Base-by-base conservation (phyloP, 176 grass and related monocot species). In the Areca catechu region DNA sequence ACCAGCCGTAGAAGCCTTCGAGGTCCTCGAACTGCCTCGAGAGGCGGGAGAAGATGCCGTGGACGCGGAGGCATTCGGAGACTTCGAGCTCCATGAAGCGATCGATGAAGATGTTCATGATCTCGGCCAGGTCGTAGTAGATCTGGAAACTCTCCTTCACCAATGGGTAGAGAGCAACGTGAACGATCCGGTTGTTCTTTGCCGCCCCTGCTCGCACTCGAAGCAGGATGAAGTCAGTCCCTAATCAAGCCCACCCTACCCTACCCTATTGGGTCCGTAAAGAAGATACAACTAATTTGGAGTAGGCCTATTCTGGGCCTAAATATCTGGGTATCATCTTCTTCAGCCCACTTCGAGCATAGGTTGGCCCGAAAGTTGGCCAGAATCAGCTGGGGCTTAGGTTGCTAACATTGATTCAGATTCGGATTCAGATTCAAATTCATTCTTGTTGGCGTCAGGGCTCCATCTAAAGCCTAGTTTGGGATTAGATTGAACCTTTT, bases 141-240 rank as follows among this genome's bases (percentile, higher is more conserved):
- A 92, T 57, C 63, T 85, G 84, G 75, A 79, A 78, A 79, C 93
- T 98, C 62, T 98, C 93, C 72, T 85, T 98, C 57, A 92, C 83
- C 69, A 92, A 27, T 24, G 74, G 74, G 60, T 73, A 78, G 37
- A 93, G 66, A 19, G 88, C 80, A 55, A 78, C 88, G 52, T 66
- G 37, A 65, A 98, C 88, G 54, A 98, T 77, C n/a, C 79, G 16
- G 66, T 89, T 92, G 17, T 71, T 5, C 76, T 64, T 92, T 18
- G 94, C 84, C 17, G 78, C 79, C 25, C 94, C 87, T 91, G 68
- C 37, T 19, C 9, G 16, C n/a, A 24, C n/a, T 23, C 22, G 5
- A 58, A 4, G 56, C 22, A 16, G 1, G 17, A 25, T 3, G 23
- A 23, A 58, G 12, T 7, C 3, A 16, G 19, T 25, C 14, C 5